Conservation (phyloP, 805 yeast species). For the Pichia scutulata region DNA sequence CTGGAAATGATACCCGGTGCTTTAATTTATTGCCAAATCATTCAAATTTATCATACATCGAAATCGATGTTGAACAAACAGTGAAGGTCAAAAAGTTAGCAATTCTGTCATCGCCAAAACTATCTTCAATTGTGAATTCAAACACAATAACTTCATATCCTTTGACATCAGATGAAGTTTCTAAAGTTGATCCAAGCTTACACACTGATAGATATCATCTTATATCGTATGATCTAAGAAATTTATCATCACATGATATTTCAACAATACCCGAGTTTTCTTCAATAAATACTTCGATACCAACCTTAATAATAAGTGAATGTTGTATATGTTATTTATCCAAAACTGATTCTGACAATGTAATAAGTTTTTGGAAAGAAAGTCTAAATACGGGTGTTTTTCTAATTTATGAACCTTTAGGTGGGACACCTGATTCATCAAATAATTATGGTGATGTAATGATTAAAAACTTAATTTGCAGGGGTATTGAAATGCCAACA, state of each 20-base stretch:
- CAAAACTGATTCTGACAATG: constrained; percentile 38
- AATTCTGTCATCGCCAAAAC: constrained; percentile 28
- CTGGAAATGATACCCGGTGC: constrained; percentile 72
- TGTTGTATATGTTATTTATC: constrained; percentile 69
- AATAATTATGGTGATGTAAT: constrained; percentile 54
- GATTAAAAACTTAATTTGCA: constrained; percentile 47
- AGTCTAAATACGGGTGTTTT: constrained; percentile 25
- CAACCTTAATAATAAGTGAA: constrained; percentile 63
- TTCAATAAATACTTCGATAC: constrained; percentile 26
- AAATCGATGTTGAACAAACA: constrained; percentile 56
- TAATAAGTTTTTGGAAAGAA: constrained; percentile 36
- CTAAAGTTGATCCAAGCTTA: not conserved
- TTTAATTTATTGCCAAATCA: constrained; percentile 38
- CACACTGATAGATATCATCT: constrained; percentile 37
- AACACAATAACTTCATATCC: not conserved
- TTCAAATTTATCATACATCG: constrained; percentile 38
- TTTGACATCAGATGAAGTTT: constrained; percentile 13
- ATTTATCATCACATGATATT: constrained; percentile 12
- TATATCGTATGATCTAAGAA: constrained; percentile 48
- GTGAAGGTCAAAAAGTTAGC: constrained; percentile 43
- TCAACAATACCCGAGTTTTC: not conserved
- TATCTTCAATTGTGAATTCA: not conserved
- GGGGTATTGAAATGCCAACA: constrained; percentile 60
- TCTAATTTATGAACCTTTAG: constrained; percentile 64
- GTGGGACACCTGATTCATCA: constrained; percentile 31